These are phyloP conservation scores for Metarhizium humberi DNA, from an alignment of 2,329 filamentous ascomycete genomes.

Conservation along the genomic window DNA sequence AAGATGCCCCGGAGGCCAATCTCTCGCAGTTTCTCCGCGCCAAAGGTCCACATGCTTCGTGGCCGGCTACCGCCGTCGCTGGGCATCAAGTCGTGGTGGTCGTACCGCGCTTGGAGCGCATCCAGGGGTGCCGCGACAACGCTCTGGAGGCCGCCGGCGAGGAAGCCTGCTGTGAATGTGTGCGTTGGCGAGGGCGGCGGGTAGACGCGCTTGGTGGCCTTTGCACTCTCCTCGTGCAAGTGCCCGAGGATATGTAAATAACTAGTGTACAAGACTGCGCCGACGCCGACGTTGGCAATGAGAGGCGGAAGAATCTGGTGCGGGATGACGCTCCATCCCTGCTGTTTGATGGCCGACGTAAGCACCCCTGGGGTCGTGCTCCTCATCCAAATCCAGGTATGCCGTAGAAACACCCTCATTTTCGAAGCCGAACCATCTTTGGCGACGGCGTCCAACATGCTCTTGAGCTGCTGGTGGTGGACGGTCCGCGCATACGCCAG, in stretches of 20 bases:
- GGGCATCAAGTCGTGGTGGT: slow-evolving; percentile 41
- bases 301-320: slow-evolving; percentile 70
- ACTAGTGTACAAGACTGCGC: slow-evolving; percentile 65
- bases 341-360: slow-evolving; percentile 54
- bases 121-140: slow-evolving; percentile 66
- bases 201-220: slow-evolving; percentile 52
- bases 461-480: slow-evolving; percentile 35
- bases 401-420: slow-evolving; percentile 23
- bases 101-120: slow-evolving; percentile 65
- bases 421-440: slow-evolving; percentile 24
- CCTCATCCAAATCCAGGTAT: slow-evolving; percentile 41
- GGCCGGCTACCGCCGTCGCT: slow-evolving; percentile 30
- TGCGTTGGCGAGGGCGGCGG: slow-evolving; percentile 55
- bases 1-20: slow-evolving; percentile 66
- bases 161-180: slow-evolving; percentile 60
- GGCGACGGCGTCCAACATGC: slow-evolving; percentile 26
- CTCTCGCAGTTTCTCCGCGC: slow-evolving; percentile 51
- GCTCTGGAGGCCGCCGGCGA: slow-evolving; percentile 62
- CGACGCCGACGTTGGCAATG: slow-evolving; percentile 64
- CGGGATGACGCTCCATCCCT: slow-evolving; percentile 66
- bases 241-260: slow-evolving; percentile 61
- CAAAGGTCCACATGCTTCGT: slow-evolving; percentile 66
- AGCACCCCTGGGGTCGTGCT: slow-evolving; percentile 63
- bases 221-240: slow-evolving; percentile 55
- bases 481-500: slow-evolving; percentile 48